phyloP scores from a whole-genome alignment of 306 rosid species.

The Cucumis hystrix region DNA sequence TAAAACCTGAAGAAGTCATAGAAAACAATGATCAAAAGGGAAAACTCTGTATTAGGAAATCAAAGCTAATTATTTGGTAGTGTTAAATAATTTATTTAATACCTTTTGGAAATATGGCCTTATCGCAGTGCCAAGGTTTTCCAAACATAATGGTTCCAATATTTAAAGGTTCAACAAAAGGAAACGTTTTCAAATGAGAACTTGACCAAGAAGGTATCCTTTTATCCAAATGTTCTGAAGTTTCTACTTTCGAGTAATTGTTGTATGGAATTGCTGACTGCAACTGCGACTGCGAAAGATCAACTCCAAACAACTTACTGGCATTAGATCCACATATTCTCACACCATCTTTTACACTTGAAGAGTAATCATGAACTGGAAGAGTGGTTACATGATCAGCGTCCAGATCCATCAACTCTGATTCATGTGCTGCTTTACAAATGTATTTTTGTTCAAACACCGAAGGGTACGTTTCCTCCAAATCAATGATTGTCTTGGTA shows the following conservation, averaged over 20 bases:
- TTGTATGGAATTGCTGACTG: constrained; percentile 10
- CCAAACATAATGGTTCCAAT: constrained; percentile 56
- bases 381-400: constrained; percentile 1
- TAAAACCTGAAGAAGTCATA: constrained; percentile 51
- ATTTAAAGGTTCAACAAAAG: constrained; percentile 36
- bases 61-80: background rate
- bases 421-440: constrained; percentile 10
- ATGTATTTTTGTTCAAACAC: constrained; percentile 9
- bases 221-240: background rate
- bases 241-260: constrained; percentile 8
- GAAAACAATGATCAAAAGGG: background rate
- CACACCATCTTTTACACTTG: constrained; percentile 16
- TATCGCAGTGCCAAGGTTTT: constrained; percentile 61
- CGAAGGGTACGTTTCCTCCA: constrained; percentile 18
- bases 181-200: constrained; percentile 12
- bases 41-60: background rate
- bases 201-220: background rate
- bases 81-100: constrained; percentile 1
- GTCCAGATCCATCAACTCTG: constrained; percentile 18
- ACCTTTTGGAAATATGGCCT: constrained; percentile 81
- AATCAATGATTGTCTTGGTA: constrained; percentile 16
- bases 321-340: constrained; percentile 18
- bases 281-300: constrained; percentile 17
- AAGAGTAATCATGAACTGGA: constrained; percentile 19
- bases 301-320: constrained; percentile 36